A percentile compares a stretch with the other conserved stretches of the same genome.
phyloP scores from a whole-genome alignment of 2,329 filamentous ascomycete species.

The Neoascochyta sp. region DNA sequence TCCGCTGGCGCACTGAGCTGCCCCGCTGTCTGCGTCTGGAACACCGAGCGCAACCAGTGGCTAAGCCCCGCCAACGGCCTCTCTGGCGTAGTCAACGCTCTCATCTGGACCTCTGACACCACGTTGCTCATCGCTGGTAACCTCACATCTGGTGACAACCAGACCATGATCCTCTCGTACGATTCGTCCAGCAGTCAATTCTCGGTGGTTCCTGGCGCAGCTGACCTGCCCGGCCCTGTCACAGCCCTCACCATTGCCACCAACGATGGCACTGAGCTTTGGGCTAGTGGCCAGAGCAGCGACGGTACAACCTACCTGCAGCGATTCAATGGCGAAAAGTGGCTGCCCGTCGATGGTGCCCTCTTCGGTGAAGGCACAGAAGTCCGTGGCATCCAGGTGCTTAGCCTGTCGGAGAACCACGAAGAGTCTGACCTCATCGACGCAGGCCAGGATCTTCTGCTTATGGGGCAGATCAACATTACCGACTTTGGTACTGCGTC shows the following conservation, averaged over 20 bases:
- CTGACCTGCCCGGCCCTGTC: constrained; percentile 73
- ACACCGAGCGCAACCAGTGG: constrained; percentile 70
- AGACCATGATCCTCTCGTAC: constrained; percentile 68
- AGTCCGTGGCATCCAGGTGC: constrained; percentile 77
- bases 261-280: constrained; percentile 67
- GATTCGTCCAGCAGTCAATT: constrained; percentile 65
- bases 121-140: constrained; percentile 75
- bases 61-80: constrained; percentile 70
- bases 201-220: constrained; percentile 58
- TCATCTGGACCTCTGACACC: constrained; percentile 73
- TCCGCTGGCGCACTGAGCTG: constrained; percentile 80
- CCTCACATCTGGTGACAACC: constrained; percentile 63
- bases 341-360: constrained; percentile 58
- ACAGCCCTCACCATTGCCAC: constrained; percentile 72
- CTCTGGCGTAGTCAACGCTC: constrained; percentile 63
- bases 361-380: constrained; percentile 61
- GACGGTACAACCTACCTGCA: constrained; percentile 73
- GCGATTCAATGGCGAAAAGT: constrained; percentile 73
- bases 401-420: constrained; percentile 68
- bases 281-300: constrained; percentile 70
- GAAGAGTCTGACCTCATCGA: constrained; percentile 61
- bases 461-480: constrained; percentile 79
- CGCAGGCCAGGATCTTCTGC: constrained; percentile 66
- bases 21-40: constrained; percentile 76
- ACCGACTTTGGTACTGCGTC: constrained; percentile 76